Conservation (phyloP, 202 grass and related monocot genomes). For the Musa balbisiana region DNA sequence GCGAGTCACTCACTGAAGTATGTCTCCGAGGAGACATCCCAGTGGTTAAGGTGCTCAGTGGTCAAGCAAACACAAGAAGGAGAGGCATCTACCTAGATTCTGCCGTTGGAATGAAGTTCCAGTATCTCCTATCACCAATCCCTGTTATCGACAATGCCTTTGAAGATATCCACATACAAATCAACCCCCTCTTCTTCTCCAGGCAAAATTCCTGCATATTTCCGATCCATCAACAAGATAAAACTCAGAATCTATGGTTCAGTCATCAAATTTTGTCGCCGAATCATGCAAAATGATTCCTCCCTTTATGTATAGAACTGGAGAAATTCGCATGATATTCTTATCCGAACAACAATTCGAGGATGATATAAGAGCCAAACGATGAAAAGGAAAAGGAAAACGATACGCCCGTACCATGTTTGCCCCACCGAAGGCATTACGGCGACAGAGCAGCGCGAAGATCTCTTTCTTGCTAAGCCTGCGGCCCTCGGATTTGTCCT, state of each 20-base stretch:
- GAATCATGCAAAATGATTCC: no score
- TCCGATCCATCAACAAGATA: conserved; percentile 1
- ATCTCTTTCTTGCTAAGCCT: conserved; percentile 64
- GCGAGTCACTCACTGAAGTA: no score
- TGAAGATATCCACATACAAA: conserved; percentile 72
- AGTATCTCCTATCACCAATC: conserved; percentile 95
- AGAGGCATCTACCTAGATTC: conserved; percentile 58
- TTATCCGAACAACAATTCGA: no score
- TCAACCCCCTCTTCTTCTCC: conserved; percentile 59
- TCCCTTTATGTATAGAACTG: no score
- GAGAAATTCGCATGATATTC: no score
- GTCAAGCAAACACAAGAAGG: background rate
- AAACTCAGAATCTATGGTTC: background rate
- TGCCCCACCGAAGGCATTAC: conserved; percentile 51
- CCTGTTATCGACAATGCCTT: conserved; percentile 78
- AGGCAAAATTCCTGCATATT: conserved; percentile 82
- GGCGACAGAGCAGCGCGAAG: conserved; percentile 59
- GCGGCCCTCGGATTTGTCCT: background rate
- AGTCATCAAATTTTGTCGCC: background rate
- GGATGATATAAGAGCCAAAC: no score
- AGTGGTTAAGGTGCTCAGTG: no score
- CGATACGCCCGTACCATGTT: conserved; percentile 41
- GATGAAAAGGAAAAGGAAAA: background rate
- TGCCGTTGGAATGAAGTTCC: conserved; percentile 76
- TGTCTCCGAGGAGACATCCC: no score